These are phyloP conservation scores for Rauvolfia tetraphylla DNA, from an alignment of 257 asterid species.

Conservation along the genomic window DNA sequence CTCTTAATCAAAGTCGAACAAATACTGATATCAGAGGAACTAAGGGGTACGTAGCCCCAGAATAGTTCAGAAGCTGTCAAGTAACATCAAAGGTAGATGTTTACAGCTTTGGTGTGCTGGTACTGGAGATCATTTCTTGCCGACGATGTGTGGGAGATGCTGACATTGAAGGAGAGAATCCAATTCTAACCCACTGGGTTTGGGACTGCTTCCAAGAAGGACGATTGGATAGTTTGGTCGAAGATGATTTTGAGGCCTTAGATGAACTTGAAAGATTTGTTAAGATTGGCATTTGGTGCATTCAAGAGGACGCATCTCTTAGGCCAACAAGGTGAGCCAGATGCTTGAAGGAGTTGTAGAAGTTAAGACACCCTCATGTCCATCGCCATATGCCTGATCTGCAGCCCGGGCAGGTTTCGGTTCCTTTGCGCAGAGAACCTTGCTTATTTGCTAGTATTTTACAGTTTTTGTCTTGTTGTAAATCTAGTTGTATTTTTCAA, in stretches of 20 bases:
- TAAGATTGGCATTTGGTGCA: constrained; percentile 39
- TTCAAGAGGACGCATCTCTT: constrained; percentile 49
- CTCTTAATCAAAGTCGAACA: constrained; percentile 32
- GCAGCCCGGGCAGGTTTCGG: no score
- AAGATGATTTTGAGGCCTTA: constrained; percentile 36
- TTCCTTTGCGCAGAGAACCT: no score
- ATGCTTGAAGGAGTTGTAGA: constrained; percentile 65
- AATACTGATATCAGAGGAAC: constrained; percentile 35
- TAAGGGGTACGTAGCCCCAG: constrained; percentile 40
- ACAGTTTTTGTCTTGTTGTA: no score
- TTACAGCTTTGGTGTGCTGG: constrained; percentile 35
- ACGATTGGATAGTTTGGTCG: constrained; percentile 28
- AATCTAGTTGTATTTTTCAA: no score
- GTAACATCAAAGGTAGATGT: constrained; percentile 33
- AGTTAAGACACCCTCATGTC: constrained; percentile 39
- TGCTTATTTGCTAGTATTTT: no score
- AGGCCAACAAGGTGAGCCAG: constrained; percentile 45
- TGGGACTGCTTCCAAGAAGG: constrained; percentile 32
- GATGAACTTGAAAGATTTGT: constrained; percentile 30
- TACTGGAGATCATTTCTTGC: constrained; percentile 33
- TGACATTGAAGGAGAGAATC: constrained; percentile 6
- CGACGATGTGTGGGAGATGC: constrained; percentile 10
- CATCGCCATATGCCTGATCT: constrained; percentile 19
- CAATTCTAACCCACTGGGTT: constrained; percentile 27
- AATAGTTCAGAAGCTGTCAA: constrained; percentile 34